Conservation (phyloP, 2,329 filamentous ascomycete species). For the Ophiostoma pallidulum region DNA sequence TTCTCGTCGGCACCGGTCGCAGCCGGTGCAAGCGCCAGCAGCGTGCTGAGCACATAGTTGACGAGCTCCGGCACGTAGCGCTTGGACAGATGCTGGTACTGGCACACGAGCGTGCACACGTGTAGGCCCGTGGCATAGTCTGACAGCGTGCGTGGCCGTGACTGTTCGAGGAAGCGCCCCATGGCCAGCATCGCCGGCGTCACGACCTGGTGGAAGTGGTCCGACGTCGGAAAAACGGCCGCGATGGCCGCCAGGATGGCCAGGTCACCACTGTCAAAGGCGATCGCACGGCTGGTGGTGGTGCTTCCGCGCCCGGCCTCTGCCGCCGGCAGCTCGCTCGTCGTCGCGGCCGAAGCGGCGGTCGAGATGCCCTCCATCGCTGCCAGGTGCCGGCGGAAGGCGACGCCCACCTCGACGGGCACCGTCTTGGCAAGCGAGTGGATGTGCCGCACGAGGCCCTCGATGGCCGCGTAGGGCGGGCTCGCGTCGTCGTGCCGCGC, state of each 20-base stretch:
- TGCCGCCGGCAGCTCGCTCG: slow-evolving; percentile 14
- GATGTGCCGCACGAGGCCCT: slow-evolving; percentile 76
- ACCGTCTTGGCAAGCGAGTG: slow-evolving; percentile 88
- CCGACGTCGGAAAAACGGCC: slow-evolving; percentile 84
- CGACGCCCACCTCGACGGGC: slow-evolving; percentile 64
- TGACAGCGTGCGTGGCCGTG: slow-evolving; percentile 51
- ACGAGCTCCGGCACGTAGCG: slow-evolving; percentile 83
- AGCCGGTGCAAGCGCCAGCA: slow-evolving; percentile 56
- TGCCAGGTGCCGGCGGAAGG: slow-evolving; percentile 65
- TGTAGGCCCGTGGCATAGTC: slow-evolving; percentile 70
- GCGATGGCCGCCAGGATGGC: slow-evolving; percentile 74
- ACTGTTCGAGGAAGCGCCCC: slow-evolving; percentile 72
- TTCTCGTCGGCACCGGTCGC: too few species aligned
- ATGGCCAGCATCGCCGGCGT: slow-evolving; percentile 86
- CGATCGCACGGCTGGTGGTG: slow-evolving; percentile 42
- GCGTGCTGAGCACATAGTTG: slow-evolving; percentile 67
- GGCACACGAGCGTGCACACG: slow-evolving; percentile 65
- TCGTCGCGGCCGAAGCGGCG: not conserved
- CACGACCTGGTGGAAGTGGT: slow-evolving; percentile 92
- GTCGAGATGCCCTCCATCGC: slow-evolving; percentile 31
- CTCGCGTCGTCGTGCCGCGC: slow-evolving; percentile 32
- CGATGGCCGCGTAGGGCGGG: slow-evolving; percentile 26
- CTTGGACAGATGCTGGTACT: slow-evolving; percentile 77
- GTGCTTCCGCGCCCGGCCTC: too few species aligned
- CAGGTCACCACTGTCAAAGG: slow-evolving; percentile 60